Evolutionary conservation across 202 grass and related monocot species (phyloP), one percentile per base, ranked within the genome.

Genomic region (Cymbopogon flexuosus): DNA sequence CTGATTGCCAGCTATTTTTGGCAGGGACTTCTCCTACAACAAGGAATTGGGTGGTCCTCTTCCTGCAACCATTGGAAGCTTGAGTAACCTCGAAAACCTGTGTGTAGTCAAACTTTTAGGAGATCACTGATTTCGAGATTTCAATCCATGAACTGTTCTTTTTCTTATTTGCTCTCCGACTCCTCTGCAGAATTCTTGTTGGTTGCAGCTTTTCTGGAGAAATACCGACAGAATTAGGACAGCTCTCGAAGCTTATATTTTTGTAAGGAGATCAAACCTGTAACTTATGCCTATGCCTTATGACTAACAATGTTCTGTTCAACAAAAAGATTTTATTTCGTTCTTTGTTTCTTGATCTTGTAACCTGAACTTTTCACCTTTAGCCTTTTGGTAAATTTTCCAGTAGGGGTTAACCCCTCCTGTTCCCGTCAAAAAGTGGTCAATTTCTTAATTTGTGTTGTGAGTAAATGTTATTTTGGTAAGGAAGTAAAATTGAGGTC

Each of bases 21-120:
- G 10, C 78, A 94, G 94, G 72, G 94, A 97, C 36, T 88, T 97
- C 10, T 97, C 94, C 56, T 87, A 94, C 45, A 97, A 97, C 80
- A 84, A 65, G 34, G 63, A 85, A 11, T 58, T 97, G 75, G 63
- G 61, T 37, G 91, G 94, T n/a, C 8, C 75, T 12, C 16, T 97
- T 57, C 89, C 94, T 60, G 14, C 85, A 79, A 18, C 89, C 42
- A 94, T 94, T 45, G 91, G 89, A 87, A 81, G 54, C 16, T 85
- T 94, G 88, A 84, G 19, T 37, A 88, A 92, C 37, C 87, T 97
- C 18, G 5, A 60, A 60, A 94, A 76, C 72, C 58, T 94, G 94
- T 97, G 81, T 59, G 83, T 54, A 79, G 8, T 13, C 24, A 22
- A 62, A 51, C 12, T 52, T 67, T 40, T 7, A 8, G 42, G 37